Percentiles rank a stretch among this genome's conserved stretches.
Conservation (phyloP, 2,329 filamentous ascomycete genomes). For the Cyclaneusma minus region DNA sequence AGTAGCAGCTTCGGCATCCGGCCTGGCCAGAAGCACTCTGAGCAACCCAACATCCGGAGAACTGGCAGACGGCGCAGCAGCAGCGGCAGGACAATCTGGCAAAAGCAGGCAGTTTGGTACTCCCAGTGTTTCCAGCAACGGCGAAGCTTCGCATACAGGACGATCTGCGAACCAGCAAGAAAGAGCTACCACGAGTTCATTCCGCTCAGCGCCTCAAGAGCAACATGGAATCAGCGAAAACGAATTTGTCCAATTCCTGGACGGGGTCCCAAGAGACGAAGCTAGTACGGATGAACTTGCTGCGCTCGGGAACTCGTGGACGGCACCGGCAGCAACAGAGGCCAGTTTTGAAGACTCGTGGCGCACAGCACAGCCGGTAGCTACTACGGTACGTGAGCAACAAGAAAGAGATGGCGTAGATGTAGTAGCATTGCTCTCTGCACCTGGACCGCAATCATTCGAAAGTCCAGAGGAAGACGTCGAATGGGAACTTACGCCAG, state of each 20-base stretch:
- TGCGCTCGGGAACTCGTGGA: not conserved
- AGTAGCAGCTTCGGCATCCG: conserved; percentile 19
- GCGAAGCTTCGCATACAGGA: conserved; percentile 5
- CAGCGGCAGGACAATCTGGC: conserved; percentile 12
- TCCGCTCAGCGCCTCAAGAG: conserved; percentile 11
- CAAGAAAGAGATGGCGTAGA: conserved; percentile 22
- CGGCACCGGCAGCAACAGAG: not conserved
- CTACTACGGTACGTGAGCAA: conserved; percentile 10
- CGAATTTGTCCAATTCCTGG: conserved; percentile 17
- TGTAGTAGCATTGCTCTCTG: conserved; percentile 23
- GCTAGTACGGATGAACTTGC: not conserved
- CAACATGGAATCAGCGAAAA: conserved; percentile 12
- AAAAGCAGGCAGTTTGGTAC: conserved; percentile 11
- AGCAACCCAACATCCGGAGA: conserved; percentile 9
- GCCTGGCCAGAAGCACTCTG: conserved; percentile 19
- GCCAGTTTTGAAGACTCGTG: not conserved
- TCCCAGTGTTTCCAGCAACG: too few species aligned
- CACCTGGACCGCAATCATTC: conserved; percentile 11
- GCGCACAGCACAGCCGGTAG: conserved; percentile 1
- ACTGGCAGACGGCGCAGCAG: conserved; percentile 7
- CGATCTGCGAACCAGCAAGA: conserved; percentile 1
- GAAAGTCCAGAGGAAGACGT: conserved; percentile 12
- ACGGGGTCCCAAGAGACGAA: conserved; percentile 5
- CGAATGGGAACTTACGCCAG: conserved; percentile 13
- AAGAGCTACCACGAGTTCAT: conserved; percentile 1